Evolutionary conservation across 805 yeast species (phyloP).

Genomic region (Sugiyamaella valdiviana): DNA sequence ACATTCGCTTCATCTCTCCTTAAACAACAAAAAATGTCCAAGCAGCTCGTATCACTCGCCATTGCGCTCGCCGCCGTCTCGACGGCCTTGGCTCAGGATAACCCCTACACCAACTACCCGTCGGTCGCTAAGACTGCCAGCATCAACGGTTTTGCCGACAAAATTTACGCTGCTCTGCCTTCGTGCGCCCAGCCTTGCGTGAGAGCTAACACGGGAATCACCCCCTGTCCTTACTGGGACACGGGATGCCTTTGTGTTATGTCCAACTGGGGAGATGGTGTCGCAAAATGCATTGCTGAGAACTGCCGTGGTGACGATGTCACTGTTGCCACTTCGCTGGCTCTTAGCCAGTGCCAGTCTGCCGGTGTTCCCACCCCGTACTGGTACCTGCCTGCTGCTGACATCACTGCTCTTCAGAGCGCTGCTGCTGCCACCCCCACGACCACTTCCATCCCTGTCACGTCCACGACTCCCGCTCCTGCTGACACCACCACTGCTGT

Average conservation of each 20-base stretch:
- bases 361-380: conserved; percentile 34
- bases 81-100: conserved; percentile 8
- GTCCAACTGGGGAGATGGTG: conserved; percentile 42
- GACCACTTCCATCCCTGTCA: conserved; percentile 5
- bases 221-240: conserved; percentile 50
- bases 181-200: conserved; percentile 37
- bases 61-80: conserved; percentile 2
- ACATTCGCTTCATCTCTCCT: not conserved
- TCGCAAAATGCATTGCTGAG: conserved; percentile 39
- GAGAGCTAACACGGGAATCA: conserved; percentile 29
- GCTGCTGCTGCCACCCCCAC: conserved; percentile 19
- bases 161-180: conserved; percentile 35
- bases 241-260: conserved; percentile 46
- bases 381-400: conserved; percentile 13
- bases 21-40: not conserved
- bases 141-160: conserved; percentile 44
- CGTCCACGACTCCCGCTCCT: conserved; percentile 3
- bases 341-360: conserved; percentile 37
- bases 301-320: conserved; percentile 37
- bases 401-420: conserved; percentile 7
- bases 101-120: conserved; percentile 36
- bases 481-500: conserved; percentile 14
- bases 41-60: not conserved
- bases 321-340: conserved; percentile 36
- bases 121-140: conserved; percentile 42